Percentiles rank a stretch among this genome's conserved stretches.
These are phyloP conservation scores for Rhizoclosmatium sp. DNA, from an alignment of 192 early-diverging fungal genomes.

Conservation along the genomic window DNA sequence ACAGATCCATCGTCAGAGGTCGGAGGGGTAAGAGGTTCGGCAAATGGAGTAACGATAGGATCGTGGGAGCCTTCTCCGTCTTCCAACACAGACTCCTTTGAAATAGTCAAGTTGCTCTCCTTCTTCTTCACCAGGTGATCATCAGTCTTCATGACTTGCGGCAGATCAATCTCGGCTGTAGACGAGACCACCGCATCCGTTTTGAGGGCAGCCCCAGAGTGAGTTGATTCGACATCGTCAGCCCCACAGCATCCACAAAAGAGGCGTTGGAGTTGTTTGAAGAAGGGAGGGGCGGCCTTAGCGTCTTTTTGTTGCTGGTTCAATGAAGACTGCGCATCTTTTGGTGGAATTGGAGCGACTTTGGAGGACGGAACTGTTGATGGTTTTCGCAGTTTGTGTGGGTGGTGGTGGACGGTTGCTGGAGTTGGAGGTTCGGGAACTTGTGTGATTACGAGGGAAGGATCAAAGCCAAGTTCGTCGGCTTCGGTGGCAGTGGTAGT, in stretches of 20 bases:
- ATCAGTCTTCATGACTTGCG: not conserved
- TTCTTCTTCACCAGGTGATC: not conserved
- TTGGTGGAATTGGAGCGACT: not conserved
- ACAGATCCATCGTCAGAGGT: not conserved
- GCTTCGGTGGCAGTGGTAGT: not conserved
- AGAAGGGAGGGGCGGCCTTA: not conserved
- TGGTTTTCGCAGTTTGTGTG: not conserved
- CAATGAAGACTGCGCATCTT: not conserved
- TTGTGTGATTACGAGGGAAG: conserved; percentile 21
- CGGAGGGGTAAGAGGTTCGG: not conserved
- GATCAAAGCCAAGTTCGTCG: conserved; percentile 21
- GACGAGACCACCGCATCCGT: not conserved
- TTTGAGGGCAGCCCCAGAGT: not conserved
- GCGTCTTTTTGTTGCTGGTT: not conserved
- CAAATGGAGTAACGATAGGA: too few species aligned
- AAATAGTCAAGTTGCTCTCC: not conserved
- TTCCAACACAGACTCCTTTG: not conserved
- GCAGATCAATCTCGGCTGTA: not conserved
- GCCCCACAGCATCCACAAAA: not conserved
- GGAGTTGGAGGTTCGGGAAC: conserved; percentile 1
- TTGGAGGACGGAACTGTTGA: not conserved
- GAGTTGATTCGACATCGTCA: not conserved
- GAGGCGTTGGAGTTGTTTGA: not conserved
- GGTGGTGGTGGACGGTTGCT: conserved; percentile 5
- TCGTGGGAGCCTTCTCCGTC: not conserved